phyloP scores from a whole-genome alignment of 176 grass and related monocot genomes.

The Ananas comosus region DNA sequence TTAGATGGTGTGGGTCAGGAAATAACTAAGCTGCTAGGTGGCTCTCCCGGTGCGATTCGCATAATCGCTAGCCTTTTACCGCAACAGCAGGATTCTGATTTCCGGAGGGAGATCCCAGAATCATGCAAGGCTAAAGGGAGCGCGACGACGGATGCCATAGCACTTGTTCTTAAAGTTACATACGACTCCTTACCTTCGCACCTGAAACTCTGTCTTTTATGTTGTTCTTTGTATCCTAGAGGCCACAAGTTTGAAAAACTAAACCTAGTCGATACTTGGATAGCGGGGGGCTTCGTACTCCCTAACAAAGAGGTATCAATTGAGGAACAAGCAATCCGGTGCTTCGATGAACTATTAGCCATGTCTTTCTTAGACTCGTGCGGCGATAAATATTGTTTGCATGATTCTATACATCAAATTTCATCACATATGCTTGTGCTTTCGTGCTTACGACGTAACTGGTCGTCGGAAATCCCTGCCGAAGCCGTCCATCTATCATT shows the following conservation, averaged over 20 bases:
- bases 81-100: neutral
- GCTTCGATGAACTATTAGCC: neutral
- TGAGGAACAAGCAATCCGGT: neutral
- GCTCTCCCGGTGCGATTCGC: neutral
- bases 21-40: neutral
- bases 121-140: neutral
- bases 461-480: neutral
- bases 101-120: neutral
- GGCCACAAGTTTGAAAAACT: neutral
- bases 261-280: neutral
- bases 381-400: neutral
- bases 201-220: neutral
- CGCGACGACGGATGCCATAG: neutral
- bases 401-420: neutral
- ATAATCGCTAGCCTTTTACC: neutral
- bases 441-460: neutral
- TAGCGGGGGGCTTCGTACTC: neutral
- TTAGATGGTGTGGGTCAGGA: neutral
- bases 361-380: neutral
- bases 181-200: neutral
- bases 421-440: neutral
- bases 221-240: constrained; percentile 6
- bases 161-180: neutral
- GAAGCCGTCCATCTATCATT: neutral
- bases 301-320: no score